These are phyloP conservation scores for Tylopilus intermedius DNA, from an alignment of 768 basidiomycete genomes.

Conservation along the genomic window DNA sequence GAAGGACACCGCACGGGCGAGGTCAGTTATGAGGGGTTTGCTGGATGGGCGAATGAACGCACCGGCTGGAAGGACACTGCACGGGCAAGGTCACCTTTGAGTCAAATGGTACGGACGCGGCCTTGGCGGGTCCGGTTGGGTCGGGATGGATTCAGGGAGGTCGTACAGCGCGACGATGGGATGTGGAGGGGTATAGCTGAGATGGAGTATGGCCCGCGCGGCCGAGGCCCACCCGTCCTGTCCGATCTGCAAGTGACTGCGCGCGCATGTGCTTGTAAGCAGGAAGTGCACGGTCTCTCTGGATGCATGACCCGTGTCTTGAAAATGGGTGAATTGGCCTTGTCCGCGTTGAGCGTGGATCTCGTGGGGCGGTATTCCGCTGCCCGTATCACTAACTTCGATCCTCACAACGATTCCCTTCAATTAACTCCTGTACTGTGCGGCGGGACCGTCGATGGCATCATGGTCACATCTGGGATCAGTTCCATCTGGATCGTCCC, in stretches of 20 bases:
- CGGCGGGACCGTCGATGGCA: not conserved
- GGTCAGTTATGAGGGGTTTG: too few relatives aligned
- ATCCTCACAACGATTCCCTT: conserved; percentile 79
- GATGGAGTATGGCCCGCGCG: conserved; percentile 17
- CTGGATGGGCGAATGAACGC: too few relatives aligned
- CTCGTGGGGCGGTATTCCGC: conserved; percentile 57
- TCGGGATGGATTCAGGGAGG: conserved; percentile 6
- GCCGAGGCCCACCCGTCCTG: conserved; percentile 19
- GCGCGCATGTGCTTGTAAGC: conserved; percentile 17
- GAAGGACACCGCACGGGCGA: too few relatives aligned
- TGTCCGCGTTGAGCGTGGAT: conserved; percentile 39
- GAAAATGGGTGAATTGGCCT: conserved; percentile 26
- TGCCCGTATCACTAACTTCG: conserved; percentile 73
- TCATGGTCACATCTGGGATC: not conserved
- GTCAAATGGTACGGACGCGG: conserved; percentile 13
- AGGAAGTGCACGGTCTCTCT: conserved; percentile 17
- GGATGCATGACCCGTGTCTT: conserved; percentile 26
- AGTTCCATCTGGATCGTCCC: too few relatives aligned
- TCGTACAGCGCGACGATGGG: conserved; percentile 24
- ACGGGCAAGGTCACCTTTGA: too few relatives aligned
- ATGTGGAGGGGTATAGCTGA: conserved; percentile 6
- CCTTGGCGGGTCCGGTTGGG: conserved; percentile 9
- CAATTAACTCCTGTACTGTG: conserved; percentile 22
- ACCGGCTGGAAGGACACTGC: too few relatives aligned
- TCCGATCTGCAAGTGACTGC: conserved; percentile 22